Evolutionary conservation across 768 basidiomycete genomes (phyloP).

Genomic region (Rhodotorula kratochvilovae): DNA sequence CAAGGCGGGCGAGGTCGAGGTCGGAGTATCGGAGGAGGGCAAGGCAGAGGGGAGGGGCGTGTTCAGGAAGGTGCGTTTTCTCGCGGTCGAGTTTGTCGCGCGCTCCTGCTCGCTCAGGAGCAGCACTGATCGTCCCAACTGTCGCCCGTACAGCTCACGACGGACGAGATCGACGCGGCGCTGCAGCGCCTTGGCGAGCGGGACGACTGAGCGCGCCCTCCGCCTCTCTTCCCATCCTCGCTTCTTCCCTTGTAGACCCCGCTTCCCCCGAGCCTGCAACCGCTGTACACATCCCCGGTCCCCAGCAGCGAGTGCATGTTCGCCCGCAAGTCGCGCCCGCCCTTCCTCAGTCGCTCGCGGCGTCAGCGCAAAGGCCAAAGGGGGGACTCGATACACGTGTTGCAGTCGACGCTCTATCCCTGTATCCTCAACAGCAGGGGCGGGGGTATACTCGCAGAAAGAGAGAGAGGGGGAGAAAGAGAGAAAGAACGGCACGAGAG

Average conservation of each 20-base stretch:
- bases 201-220: neutral
- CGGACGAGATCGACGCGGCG: conserved; percentile 4
- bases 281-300: neutral
- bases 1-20: conserved; percentile 91
- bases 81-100: neutral
- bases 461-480: neutral
- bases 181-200: conserved; percentile 1
- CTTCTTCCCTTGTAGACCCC: no score
- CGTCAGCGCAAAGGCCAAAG: no score
- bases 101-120: neutral
- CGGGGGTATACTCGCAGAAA: neutral
- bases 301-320: no score
- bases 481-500: neutral
- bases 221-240: neutral
- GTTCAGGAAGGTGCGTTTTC: conserved; percentile 50
- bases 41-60: conserved; percentile 55
- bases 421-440: neutral
- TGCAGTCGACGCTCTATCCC: no score
- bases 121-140: no score
- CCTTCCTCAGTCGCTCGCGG: no score
- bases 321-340: no score
- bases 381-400: no score
- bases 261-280: no score
- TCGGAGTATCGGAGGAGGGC: conserved; percentile 78
- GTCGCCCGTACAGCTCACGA: conserved; percentile 9